Evolutionary conservation across 225 moss, liverwort and hornwort species (phyloP).

Genomic region (Sphagnum contortum): DNA sequence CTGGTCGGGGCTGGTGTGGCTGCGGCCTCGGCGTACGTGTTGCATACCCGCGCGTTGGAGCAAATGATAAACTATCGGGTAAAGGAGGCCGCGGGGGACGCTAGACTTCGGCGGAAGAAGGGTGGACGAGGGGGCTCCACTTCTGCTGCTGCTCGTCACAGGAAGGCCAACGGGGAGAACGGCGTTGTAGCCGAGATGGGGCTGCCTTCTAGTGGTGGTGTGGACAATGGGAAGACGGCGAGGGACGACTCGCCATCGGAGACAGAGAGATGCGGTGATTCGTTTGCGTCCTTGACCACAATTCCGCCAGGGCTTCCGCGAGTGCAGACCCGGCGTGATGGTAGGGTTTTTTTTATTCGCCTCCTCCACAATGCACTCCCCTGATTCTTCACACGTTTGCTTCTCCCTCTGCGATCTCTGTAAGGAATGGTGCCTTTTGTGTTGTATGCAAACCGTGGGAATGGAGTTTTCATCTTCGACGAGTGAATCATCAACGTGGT

Average conservation of each 20-base stretch:
- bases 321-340: conserved; percentile 55
- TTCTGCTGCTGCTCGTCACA: not conserved
- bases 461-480: no score
- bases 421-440: no score
- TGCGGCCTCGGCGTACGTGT: conserved; percentile 52
- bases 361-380: not conserved
- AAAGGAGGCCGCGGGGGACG: conserved; percentile 42
- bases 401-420: no score
- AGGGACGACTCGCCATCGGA: conserved; percentile 9
- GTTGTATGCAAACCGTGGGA: no score
- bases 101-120: conserved; percentile 23
- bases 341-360: conserved; percentile 15
- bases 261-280: conserved; percentile 18
- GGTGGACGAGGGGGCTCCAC: conserved; percentile 8
- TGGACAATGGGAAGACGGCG: conserved; percentile 19
- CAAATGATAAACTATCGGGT: conserved; percentile 25
- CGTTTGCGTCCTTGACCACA: conserved; percentile 29
- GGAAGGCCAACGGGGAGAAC: conserved; percentile 12
- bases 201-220: conserved; percentile 16
- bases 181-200: conserved; percentile 14
- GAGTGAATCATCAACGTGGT: no score
- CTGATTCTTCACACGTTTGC: no score
- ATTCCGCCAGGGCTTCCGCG: conserved; percentile 59
- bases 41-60: conserved; percentile 58
- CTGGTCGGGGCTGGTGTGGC: conserved; percentile 58